Percentiles rank a stretch among this genome's conserved stretches.
phyloP scores from a whole-genome alignment of 225 moss, liverwort and hornwort genomes.

The Pseudoscleropodium purum region DNA sequence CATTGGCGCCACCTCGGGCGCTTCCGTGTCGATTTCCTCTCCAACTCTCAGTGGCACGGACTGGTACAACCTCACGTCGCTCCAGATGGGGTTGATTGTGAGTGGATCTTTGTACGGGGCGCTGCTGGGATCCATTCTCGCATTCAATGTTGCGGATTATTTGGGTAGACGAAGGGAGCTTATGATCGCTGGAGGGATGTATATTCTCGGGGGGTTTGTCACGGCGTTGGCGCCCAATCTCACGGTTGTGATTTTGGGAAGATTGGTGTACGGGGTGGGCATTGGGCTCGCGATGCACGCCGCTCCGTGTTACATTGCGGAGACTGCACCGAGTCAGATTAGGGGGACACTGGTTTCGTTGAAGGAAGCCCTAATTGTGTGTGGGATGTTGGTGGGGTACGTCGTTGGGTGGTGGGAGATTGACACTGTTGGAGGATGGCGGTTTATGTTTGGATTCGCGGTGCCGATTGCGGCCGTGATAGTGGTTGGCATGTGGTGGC shows the following conservation, averaged over 20 bases:
- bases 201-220: slow-evolving; percentile 36
- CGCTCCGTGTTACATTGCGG: slow-evolving; percentile 91
- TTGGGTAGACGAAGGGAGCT: slow-evolving; percentile 72
- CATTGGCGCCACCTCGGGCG: slow-evolving; percentile 89
- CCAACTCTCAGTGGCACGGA: slow-evolving; percentile 62
- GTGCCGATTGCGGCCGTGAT: slow-evolving; percentile 46
- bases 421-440: slow-evolving; percentile 68
- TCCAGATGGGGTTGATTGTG: slow-evolving; percentile 75
- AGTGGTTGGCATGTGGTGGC: slow-evolving; percentile 62
- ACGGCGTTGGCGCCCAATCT: slow-evolving; percentile 52
- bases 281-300: slow-evolving; percentile 96
- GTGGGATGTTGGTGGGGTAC: slow-evolving; percentile 74
- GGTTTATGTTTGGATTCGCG: slow-evolving; percentile 67
- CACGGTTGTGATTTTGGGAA: slow-evolving; percentile 41
- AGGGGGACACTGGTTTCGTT: slow-evolving; percentile 69
- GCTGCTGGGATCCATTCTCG: slow-evolving; percentile 64
- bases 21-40: slow-evolving; percentile 61
- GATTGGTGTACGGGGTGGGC: slow-evolving; percentile 57
- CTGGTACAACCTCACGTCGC: slow-evolving; percentile 59
- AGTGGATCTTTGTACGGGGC: slow-evolving; percentile 95
- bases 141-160: slow-evolving; percentile 71
- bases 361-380: slow-evolving; percentile 72
- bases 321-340: slow-evolving; percentile 63
- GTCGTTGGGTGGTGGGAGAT: slow-evolving; percentile 55
- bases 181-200: slow-evolving; percentile 39